Base-by-base conservation (phyloP, 768 basidiomycete species). In the Lactarius evosmus region DNA sequence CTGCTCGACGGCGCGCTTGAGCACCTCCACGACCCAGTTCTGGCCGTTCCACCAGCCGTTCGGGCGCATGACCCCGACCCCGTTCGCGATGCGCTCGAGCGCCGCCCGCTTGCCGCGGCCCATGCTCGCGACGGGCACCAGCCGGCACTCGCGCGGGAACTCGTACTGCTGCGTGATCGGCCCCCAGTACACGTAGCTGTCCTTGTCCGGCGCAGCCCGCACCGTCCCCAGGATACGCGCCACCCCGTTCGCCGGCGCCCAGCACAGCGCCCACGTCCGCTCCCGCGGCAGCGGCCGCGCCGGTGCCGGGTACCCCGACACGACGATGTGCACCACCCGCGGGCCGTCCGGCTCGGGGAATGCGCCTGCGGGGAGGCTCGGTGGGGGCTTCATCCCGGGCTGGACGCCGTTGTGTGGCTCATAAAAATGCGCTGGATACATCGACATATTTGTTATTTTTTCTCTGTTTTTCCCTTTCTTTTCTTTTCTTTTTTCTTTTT, bases 1-100 rank as follows among this genome's bases (percentile, higher is more conserved):
- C 27, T 66, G 61, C 7, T 68, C 67, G 2, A 59, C 67, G 9
- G 67, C 67, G 9, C 58, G 44, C 53, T 61, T 66, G 32, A 68
- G 58, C 58, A 68, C 60, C 61, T 66, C 65, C 11, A 68, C 67
- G 55, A 68, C 61, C 67, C 67, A 68, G 33, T 68, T 68, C 65
- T 68, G 67, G 1, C 67, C 65, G 14, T 68, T 68, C 67, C 67
- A 68, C 67, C 67, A 68, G 22, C 67, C 67, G 2, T 68, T 68
- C 11, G 67, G 67, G 12, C 66, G 58, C 67, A 68, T 66, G 16
- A 68, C 61, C 12, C 67, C 61, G 8, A 68, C 65, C n/a, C 51
- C 22, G 12, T 53, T 59, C 33, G 67, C 67, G 54, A 68, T 62
- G 14, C 66, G 63, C 46, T 68, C 67, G 9, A 68, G 29, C 38